phyloP scores from a whole-genome alignment of 805 yeast species.

The Metschnikowia gelsemii region DNA sequence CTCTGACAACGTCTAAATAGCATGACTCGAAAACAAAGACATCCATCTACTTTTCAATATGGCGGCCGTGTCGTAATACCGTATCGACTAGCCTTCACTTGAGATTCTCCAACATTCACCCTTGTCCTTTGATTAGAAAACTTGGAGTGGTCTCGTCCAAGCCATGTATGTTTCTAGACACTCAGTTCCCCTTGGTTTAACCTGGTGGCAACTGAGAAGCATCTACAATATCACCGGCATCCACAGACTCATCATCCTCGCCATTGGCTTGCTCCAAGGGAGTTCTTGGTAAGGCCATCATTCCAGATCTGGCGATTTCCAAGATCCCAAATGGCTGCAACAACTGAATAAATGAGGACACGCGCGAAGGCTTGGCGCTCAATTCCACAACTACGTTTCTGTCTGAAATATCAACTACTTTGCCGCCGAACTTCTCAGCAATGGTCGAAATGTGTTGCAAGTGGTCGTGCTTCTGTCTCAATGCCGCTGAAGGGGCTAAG shows the following conservation, averaged over 20 bases:
- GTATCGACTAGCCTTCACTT: too few species aligned
- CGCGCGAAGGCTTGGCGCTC: constrained; percentile 88
- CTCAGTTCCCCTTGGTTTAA: constrained; percentile 32
- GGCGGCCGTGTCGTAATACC: too few species aligned
- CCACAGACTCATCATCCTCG: constrained; percentile 51
- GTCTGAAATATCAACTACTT: constrained; percentile 86
- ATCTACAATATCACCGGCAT: constrained; percentile 74
- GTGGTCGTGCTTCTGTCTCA: constrained; percentile 91
- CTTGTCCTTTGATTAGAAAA: too few species aligned
- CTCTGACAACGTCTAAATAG: too few species aligned
- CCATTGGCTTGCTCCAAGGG: constrained; percentile 62
- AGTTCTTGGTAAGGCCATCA: constrained; percentile 98
- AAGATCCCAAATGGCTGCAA: constrained; percentile 94
- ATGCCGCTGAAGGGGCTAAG: constrained; percentile 84
- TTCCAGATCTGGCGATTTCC: constrained; percentile 96
- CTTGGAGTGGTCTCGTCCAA: constrained; percentile 6
- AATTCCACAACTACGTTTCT: constrained; percentile 93
- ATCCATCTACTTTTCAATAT: too few species aligned
- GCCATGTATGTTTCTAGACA: too few species aligned
- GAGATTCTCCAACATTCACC: too few species aligned
- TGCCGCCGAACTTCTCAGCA: constrained; percentile 88
- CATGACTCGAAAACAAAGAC: too few species aligned
- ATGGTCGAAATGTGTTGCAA: constrained; percentile 79
- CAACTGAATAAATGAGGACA: constrained; percentile 81
- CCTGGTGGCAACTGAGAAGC: constrained; percentile 94